phyloP scores from a whole-genome alignment of 2,329 filamentous ascomycete species.

The Cadophora gregata region DNA sequence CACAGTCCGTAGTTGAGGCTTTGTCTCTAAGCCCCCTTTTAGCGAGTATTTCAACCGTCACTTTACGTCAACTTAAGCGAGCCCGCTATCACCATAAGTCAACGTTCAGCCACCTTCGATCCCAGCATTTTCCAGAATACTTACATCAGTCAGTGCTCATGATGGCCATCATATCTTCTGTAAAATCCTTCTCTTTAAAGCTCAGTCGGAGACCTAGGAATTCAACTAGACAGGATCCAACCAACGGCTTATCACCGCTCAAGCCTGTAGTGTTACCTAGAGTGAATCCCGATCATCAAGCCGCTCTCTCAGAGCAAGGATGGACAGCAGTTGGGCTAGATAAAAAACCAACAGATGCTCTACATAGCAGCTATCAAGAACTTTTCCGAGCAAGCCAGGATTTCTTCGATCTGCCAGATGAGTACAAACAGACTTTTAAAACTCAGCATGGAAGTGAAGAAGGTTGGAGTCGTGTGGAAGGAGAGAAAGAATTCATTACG shows the following conservation, averaged over 20 bases:
- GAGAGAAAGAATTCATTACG: constrained; percentile 42
- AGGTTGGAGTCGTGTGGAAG: constrained; percentile 38
- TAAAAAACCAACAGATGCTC: constrained; percentile 20
- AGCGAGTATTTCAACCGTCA: not conserved
- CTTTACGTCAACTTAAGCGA: constrained; percentile 6
- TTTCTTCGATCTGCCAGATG: constrained; percentile 36
- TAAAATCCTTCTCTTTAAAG: not conserved
- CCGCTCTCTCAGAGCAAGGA: constrained; percentile 34
- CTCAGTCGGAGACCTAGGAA: not conserved
- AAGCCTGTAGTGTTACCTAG: constrained; percentile 30
- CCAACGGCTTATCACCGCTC: constrained; percentile 17
- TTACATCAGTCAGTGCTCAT: not conserved
- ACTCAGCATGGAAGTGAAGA: constrained; percentile 36
- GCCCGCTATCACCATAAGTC: not conserved
- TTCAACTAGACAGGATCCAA: not conserved
- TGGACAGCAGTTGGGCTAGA: constrained; percentile 37
- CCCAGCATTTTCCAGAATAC: not conserved
- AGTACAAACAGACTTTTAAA: constrained; percentile 34
- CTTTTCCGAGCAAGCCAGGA: constrained; percentile 34
- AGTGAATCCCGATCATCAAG: constrained; percentile 31
- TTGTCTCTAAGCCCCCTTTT: not conserved
- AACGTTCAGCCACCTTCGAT: not conserved
- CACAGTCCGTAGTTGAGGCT: not conserved
- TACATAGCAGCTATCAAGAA: constrained; percentile 31
- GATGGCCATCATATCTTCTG: constrained; percentile 4